Conservation (phyloP, 2,329 filamentous ascomycete species). For the Talaromyces sp. region DNA sequence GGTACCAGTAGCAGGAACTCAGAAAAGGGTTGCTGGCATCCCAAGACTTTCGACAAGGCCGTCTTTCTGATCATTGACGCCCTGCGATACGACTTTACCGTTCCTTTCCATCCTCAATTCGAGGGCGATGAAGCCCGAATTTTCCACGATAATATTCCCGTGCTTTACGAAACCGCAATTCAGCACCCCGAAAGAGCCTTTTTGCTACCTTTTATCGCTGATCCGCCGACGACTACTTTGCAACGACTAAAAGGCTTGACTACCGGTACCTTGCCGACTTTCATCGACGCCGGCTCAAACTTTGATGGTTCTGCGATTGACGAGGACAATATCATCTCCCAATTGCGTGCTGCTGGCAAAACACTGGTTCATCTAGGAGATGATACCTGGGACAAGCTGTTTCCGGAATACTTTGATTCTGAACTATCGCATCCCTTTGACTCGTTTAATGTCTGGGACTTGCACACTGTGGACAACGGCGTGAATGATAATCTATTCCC, state of each 20-base stretch:
- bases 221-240: constrained; percentile 89
- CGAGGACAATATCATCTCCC: constrained; percentile 74
- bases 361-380: constrained; percentile 92
- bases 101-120: constrained; percentile 61
- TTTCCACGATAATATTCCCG: constrained; percentile 84
- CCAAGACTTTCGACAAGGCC: constrained; percentile 86
- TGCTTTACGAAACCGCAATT: constrained; percentile 78
- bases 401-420: constrained; percentile 86
- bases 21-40: constrained; percentile 85
- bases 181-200: constrained; percentile 77
- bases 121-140: constrained; percentile 50
- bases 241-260: constrained; percentile 91
- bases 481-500: constrained; percentile 83
- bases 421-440: constrained; percentile 87
- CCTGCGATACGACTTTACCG: constrained; percentile 91
- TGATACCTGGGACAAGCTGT: constrained; percentile 92
- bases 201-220: constrained; percentile 90
- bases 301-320: constrained; percentile 95
- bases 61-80: constrained; percentile 90
- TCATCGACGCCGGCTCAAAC: constrained; percentile 89
- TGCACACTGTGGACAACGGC: constrained; percentile 94
- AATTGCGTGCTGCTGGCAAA: constrained; percentile 62
- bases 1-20: constrained; percentile 25
- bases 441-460: constrained; percentile 96
- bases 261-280: constrained; percentile 90